Conservation (phyloP, 2,329 filamentous ascomycete species). For the Beauveria scarabaeidicola region DNA sequence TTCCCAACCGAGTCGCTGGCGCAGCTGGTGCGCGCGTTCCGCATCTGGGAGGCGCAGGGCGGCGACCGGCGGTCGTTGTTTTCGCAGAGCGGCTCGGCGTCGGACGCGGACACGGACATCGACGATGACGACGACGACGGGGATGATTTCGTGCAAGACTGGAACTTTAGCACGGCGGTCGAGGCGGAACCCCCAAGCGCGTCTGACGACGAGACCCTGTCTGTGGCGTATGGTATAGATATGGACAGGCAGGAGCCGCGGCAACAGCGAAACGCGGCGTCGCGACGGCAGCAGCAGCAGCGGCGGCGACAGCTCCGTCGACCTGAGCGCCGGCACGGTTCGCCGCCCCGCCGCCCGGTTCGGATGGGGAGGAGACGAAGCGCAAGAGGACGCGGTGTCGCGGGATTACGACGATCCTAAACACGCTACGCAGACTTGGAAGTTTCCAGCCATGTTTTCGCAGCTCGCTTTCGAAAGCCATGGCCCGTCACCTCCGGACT, state of each 20-base stretch:
- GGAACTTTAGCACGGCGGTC: slow-evolving; percentile 51
- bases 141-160: slow-evolving; percentile 36
- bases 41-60: slow-evolving; percentile 59
- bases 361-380: slow-evolving; percentile 27
- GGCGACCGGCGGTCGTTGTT: slow-evolving; percentile 55
- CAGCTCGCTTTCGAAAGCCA: slow-evolving; percentile 19
- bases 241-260: background rate
- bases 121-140: slow-evolving; percentile 21
- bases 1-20: slow-evolving; percentile 54
- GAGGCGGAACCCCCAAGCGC: slow-evolving; percentile 37
- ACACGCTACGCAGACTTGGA: slow-evolving; percentile 47
- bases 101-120: slow-evolving; percentile 18
- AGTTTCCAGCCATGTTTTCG: slow-evolving; percentile 43
- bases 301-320: slow-evolving; percentile 23
- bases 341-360: slow-evolving; percentile 31
- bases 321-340: slow-evolving; percentile 34
- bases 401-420: slow-evolving; percentile 35
- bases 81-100: slow-evolving; percentile 40
- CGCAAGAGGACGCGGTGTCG: slow-evolving; percentile 46
- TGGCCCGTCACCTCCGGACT: background rate
- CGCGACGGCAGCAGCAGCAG: slow-evolving; percentile 15
- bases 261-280: slow-evolving; percentile 25
- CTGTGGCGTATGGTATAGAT: slow-evolving; percentile 23
- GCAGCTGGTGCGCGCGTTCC: slow-evolving; percentile 57
- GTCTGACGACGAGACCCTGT: slow-evolving; percentile 20